Evolutionary conservation across 441 rosid species (phyloP).

Genomic region (Adansonia grandidieri): DNA sequence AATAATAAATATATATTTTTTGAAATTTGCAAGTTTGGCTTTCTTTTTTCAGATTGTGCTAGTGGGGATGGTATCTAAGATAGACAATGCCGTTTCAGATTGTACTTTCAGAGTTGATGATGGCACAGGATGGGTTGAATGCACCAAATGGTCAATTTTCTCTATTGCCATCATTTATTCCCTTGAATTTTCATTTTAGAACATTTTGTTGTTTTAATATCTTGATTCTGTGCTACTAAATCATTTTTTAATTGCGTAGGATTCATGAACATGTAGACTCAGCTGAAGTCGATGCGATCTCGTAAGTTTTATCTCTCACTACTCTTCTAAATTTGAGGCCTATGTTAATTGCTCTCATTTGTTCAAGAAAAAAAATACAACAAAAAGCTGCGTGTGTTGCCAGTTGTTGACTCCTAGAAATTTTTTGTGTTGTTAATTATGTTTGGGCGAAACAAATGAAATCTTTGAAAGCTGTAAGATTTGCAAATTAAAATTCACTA

Average conservation of each 20-base stretch:
- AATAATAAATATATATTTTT: neutral
- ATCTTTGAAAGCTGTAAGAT: neutral
- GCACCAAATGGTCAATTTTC: conserved; percentile 71
- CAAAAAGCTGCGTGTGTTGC: neutral
- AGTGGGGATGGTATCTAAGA: conserved; percentile 69
- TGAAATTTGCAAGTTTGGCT: conserved; percentile 20
- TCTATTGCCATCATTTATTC: neutral
- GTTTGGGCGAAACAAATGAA: neutral
- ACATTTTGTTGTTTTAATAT: conserved; percentile 5
- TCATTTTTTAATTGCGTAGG: conserved; percentile 49
- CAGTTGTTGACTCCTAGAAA: neutral
- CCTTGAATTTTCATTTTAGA: neutral
- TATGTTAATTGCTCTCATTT: neutral
- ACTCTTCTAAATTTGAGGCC: neutral
- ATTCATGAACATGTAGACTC: conserved; percentile 63
- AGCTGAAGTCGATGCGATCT: conserved; percentile 53
- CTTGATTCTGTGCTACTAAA: conserved; percentile 1
- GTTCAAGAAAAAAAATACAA: neutral
- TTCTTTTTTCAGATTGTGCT: conserved; percentile 57
- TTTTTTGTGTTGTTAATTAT: neutral
- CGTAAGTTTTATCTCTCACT: conserved; percentile 43
- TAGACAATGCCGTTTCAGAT: conserved; percentile 80
- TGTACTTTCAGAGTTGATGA: conserved; percentile 76
- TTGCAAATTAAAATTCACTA: neutral
- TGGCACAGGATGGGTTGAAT: conserved; percentile 86